Percentiles rank a stretch among this genome's conserved stretches.
These are phyloP conservation scores for Podila minutissima DNA, from an alignment of 192 early-diverging fungal species.

Conservation along the genomic window DNA sequence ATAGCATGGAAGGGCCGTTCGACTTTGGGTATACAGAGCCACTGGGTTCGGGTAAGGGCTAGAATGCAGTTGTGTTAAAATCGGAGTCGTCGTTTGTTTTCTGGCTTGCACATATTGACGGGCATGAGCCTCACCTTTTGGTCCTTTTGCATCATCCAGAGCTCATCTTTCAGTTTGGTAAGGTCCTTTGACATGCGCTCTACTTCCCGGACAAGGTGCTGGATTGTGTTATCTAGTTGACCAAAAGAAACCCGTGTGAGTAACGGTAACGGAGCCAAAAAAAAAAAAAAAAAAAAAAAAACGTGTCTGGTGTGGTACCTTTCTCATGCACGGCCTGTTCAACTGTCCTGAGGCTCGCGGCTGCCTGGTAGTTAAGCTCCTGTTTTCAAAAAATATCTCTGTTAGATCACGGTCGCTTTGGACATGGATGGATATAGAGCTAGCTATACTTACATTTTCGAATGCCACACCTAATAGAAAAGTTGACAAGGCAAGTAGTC, in stretches of 20 bases:
- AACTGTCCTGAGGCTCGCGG: slow-evolving; percentile 44
- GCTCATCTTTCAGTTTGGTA: slow-evolving; percentile 46
- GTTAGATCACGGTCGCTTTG: neutral
- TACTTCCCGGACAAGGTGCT: slow-evolving; percentile 48
- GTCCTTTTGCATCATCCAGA: slow-evolving; percentile 51
- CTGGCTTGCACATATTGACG: neutral
- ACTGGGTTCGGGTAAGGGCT: slow-evolving; percentile 48
- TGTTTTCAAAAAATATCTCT: neutral
- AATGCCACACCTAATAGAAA: slow-evolving; percentile 56
- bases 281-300: neutral
- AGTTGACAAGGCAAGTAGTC: neutral
- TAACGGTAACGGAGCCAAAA: too few species aligned
- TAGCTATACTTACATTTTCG: slow-evolving; percentile 59
- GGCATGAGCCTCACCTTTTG: slow-evolving; percentile 20
- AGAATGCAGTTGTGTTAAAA: neutral
- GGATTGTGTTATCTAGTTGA: slow-evolving; percentile 45
- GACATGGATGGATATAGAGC: neutral
- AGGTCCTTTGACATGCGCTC: slow-evolving; percentile 49
- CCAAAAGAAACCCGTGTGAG: neutral
- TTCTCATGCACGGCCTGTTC: slow-evolving; percentile 51
- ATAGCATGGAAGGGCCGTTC: slow-evolving; percentile 20
- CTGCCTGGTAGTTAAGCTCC: slow-evolving; percentile 45
- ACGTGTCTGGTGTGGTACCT: slow-evolving; percentile 13
- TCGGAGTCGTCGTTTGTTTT: neutral
- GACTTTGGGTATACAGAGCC: slow-evolving; percentile 33